Base-by-base conservation (phyloP, 495 filamentous ascomycete genomes). In the Penicillium fimorum region DNA sequence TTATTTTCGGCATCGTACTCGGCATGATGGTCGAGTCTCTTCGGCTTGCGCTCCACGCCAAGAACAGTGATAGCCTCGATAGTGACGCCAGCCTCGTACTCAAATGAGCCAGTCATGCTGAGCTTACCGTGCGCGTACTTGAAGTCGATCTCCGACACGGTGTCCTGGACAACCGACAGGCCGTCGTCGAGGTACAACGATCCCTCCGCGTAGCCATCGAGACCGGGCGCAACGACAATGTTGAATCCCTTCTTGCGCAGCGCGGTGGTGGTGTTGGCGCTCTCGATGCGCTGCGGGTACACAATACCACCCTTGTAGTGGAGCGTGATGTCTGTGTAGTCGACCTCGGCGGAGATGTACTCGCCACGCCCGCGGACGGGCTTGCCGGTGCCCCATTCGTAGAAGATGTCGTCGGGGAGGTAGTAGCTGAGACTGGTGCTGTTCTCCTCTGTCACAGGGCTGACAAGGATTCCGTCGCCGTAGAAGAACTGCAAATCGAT, bases 401-500 rank as follows among this genome's bases (percentile, higher is more conserved):
- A 94, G 75, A 89, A 92, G 55, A 84, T 63, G 63, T 88, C 88
- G 35, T 86, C 62, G 38, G 89, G 88, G 42, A 94, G 79, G 70
- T 93, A 92, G 41, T 89, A 82, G 13, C 82, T 74, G 4, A 90
- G 87, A 32, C 77, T 79, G 0, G 85, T 92, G 27, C 75, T 69
- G 52, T 83, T 80, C 56, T 86, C 75, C 11, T 84, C 78, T 0
- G 77, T 84, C 9, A 94, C 89, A 3, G 90, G 90, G 5, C 81
- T 80, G 29, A 94, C 82, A n/a, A 93, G 81, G 46, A 93, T 70
- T 10, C 80, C 77, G 9, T 83, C 75, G 5, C 90, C 89, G 66
- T 82, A 89, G 76, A 92, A 88, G 74, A 85, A 95, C 62, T 94
- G 88, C 5, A 77, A 63, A 27, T 87, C 78, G 42, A 89, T 80